Evolutionary conservation across 2,329 filamentous ascomycete species (phyloP).

Genomic region (Chaetomium globosum): DNA sequence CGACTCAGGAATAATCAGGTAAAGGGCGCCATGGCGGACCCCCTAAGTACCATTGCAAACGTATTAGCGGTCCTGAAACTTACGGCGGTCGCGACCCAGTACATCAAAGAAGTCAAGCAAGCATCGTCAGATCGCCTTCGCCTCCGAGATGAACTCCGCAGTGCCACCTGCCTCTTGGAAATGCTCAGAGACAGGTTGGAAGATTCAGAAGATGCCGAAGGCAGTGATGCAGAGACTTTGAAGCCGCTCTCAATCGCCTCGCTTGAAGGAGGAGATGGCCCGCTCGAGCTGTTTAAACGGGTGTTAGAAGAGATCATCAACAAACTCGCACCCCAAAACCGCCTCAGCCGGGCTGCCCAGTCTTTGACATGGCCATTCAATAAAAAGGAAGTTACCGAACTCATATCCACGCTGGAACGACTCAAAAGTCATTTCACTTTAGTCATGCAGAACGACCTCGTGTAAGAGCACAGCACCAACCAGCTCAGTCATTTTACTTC

Average conservation of each 20-base stretch:
- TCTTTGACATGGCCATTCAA: too few relatives aligned
- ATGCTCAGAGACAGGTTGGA: slow-evolving; percentile 15
- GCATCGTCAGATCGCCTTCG: slow-evolving; percentile 2
- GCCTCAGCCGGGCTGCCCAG: too few relatives aligned
- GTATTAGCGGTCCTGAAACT: slow-evolving; percentile 6
- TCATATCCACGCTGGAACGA: too few relatives aligned
- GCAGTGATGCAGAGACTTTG: neutral
- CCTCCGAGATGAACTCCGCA: slow-evolving; percentile 15
- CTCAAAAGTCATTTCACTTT: too few relatives aligned
- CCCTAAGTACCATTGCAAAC: slow-evolving; percentile 8
- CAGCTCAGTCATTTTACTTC: too few relatives aligned
- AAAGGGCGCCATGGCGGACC: slow-evolving; percentile 8
- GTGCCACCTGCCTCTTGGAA: slow-evolving; percentile 12
- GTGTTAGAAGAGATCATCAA: too few relatives aligned
- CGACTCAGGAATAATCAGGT: too few relatives aligned
- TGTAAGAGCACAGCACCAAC: too few relatives aligned
- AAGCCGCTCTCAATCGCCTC: slow-evolving; percentile 5
- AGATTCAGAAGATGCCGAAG: neutral
- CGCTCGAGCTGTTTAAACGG: too few relatives aligned
- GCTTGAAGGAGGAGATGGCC: neutral
- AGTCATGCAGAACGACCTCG: too few relatives aligned
- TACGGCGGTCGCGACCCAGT: neutral
- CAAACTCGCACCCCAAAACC: too few relatives aligned
- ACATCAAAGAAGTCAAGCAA: slow-evolving; percentile 10
- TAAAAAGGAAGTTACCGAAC: too few relatives aligned